Evolutionary conservation across 2,329 filamentous ascomycete genomes (phyloP).

Genomic region (Fusarium oligoseptatum): DNA sequence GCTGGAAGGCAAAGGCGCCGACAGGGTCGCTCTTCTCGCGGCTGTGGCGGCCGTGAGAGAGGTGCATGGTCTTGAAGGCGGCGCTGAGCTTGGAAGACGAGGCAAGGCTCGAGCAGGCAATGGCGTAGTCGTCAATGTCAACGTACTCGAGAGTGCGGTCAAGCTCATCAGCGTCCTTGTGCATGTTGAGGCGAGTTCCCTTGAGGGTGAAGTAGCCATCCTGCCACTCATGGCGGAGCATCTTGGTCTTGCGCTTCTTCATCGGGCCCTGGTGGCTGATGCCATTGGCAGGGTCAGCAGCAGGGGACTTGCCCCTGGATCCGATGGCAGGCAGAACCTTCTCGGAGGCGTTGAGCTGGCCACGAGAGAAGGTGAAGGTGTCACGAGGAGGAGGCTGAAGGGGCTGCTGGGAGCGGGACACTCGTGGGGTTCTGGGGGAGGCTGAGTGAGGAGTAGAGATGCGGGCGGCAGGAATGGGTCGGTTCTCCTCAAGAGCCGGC

Average conservation of each 20-base stretch:
- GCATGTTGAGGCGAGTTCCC: constrained; percentile 80
- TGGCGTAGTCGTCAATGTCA: constrained; percentile 89
- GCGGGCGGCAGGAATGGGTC: constrained; percentile 55
- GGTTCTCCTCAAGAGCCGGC: constrained; percentile 77
- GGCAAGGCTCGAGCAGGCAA: constrained; percentile 83
- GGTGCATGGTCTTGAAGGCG: constrained; percentile 85
- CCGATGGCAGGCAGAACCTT: constrained; percentile 57
- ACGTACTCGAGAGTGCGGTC: constrained; percentile 80
- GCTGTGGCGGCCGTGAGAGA: constrained; percentile 64
- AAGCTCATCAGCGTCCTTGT: constrained; percentile 69
- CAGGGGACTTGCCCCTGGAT: constrained; percentile 46
- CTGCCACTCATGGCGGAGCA: constrained; percentile 94
- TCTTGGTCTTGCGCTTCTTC: constrained; percentile 91
- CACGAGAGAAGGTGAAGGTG: constrained; percentile 69
- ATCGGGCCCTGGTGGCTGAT: constrained; percentile 86
- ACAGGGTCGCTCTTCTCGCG: constrained; percentile 69
- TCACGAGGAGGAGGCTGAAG: constrained; percentile 67
- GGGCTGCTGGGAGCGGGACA: constrained; percentile 53
- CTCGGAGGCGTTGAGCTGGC: constrained; percentile 61
- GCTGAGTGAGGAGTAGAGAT: constrained; percentile 44
- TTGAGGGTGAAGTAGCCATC: constrained; percentile 91
- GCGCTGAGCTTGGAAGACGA: constrained; percentile 85
- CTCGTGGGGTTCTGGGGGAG: constrained; percentile 54
- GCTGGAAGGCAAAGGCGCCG: constrained; percentile 85
- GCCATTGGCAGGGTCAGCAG: constrained; percentile 59